Percentiles rank a stretch among this genome's conserved stretches.
Evolutionary conservation across 345 rosid genomes (phyloP).

Genomic region (Corchorus capsularis): DNA sequence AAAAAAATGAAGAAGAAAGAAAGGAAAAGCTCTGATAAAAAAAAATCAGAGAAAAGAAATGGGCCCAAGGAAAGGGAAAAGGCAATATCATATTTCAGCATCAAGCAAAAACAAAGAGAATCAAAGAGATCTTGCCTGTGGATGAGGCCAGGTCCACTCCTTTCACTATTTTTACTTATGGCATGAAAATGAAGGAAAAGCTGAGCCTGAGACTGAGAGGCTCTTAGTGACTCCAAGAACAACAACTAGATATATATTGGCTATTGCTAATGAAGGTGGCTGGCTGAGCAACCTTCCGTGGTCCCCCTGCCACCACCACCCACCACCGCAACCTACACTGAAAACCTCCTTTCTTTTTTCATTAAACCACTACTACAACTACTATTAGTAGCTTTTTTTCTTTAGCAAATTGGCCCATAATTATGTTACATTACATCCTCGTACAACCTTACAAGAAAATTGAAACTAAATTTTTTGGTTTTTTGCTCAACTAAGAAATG

Average conservation of each 20-base stretch:
- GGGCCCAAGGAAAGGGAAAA: slow-evolving; percentile 58
- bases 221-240: slow-evolving; percentile 29
- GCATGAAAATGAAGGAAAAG: slow-evolving; percentile 44
- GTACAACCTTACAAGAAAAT: background rate
- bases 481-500: background rate
- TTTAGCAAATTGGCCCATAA: background rate
- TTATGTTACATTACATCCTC: background rate
- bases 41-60: slow-evolving; percentile 22
- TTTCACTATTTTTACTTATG: slow-evolving; percentile 27
- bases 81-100: slow-evolving; percentile 50
- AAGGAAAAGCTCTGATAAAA: too few species aligned
- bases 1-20: background rate
- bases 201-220: background rate
- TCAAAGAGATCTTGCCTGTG: slow-evolving; percentile 57
- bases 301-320: slow-evolving; percentile 37
- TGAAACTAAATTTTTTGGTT: background rate
- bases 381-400: background rate
- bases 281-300: slow-evolving; percentile 21
- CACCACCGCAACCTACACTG: slow-evolving; percentile 19
- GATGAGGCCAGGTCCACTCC: slow-evolving; percentile 53
- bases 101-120: slow-evolving; percentile 55
- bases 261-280: slow-evolving; percentile 22
- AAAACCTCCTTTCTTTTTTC: slow-evolving; percentile 25
- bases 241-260: slow-evolving; percentile 13
- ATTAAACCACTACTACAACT: background rate